These are phyloP conservation scores for Hemileccinum rubropunctum DNA, from an alignment of 768 basidiomycete species.

Conservation along the genomic window DNA sequence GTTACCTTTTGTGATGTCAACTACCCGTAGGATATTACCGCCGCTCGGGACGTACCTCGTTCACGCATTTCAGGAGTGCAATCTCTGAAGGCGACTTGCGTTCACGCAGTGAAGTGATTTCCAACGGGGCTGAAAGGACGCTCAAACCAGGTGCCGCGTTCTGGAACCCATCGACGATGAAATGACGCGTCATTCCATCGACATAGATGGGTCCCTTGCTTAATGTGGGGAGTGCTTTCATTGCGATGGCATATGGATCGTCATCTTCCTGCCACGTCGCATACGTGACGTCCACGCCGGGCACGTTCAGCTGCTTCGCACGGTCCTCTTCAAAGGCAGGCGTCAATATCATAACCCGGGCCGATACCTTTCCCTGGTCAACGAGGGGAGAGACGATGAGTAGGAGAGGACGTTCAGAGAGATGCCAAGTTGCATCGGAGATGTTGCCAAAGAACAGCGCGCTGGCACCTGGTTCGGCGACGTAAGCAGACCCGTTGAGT, in stretches of 20 bases:
- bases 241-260: slow-evolving; percentile 57
- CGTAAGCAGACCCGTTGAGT: slow-evolving; percentile 63
- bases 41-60: slow-evolving; percentile 52
- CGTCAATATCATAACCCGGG: slow-evolving; percentile 62
- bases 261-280: slow-evolving; percentile 67
- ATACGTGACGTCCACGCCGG: slow-evolving; percentile 43
- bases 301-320: slow-evolving; percentile 58
- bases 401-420: slow-evolving; percentile 79
- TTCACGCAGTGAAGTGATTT: slow-evolving; percentile 64
- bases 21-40: neutral
- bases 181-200: slow-evolving; percentile 58
- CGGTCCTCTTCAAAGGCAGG: slow-evolving; percentile 76
- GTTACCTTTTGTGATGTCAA: slow-evolving; percentile 56
- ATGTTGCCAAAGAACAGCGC: slow-evolving; percentile 74
- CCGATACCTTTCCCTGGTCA: slow-evolving; percentile 27
- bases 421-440: slow-evolving; percentile 56
- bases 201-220: slow-evolving; percentile 47
- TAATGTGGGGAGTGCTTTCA: slow-evolving; percentile 28
- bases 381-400: slow-evolving; percentile 53
- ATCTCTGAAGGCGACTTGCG: slow-evolving; percentile 72
- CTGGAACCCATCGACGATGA: slow-evolving; percentile 63
- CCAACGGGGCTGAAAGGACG: slow-evolving; percentile 50
- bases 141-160: slow-evolving; percentile 37
- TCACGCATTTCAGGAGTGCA: slow-evolving; percentile 69
- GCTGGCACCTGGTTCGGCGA: slow-evolving; percentile 76